Conservation (phyloP, 495 filamentous ascomycete species). For the Peziza echinospora region DNA sequence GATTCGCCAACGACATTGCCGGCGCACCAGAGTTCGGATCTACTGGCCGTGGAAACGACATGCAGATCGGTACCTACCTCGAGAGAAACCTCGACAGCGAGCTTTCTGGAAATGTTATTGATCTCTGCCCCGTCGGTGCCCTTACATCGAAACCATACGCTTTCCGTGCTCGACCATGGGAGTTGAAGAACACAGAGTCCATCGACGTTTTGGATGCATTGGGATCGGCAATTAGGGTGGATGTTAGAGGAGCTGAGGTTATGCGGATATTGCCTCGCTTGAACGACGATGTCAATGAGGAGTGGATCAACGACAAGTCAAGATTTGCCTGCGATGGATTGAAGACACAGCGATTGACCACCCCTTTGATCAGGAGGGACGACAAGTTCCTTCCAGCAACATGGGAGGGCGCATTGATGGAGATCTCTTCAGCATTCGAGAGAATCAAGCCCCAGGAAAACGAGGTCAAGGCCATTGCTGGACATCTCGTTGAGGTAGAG, state of each 20-base stretch:
- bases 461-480: constrained; percentile 89
- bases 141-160: constrained; percentile 93
- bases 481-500: constrained; percentile 75
- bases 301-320: constrained; percentile 98
- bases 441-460: constrained; percentile 58
- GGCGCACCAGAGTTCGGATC: constrained; percentile 89
- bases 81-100: constrained; percentile 81
- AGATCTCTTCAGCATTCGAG: constrained; percentile 56
- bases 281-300: constrained; percentile 95
- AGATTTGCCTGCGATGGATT: constrained; percentile 95
- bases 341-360: constrained; percentile 81
- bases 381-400: constrained; percentile 73
- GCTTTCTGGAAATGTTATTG: constrained; percentile 91
- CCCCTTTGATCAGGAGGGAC: constrained; percentile 68
- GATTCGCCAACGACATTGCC: constrained; percentile 92
- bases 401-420: constrained; percentile 83
- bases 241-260: constrained; percentile 82
- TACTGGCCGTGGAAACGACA: constrained; percentile 80
- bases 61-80: constrained; percentile 95
- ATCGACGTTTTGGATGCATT: constrained; percentile 84
- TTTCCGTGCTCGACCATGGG: constrained; percentile 92
- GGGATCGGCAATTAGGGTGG: constrained; percentile 83
- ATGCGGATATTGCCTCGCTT: constrained; percentile 83
- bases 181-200: constrained; percentile 78
- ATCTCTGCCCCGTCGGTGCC: constrained; percentile 91